A percentile compares a stretch with the other conserved stretches of the same genome.
These are phyloP conservation scores for Plasmodium yoelii DNA, from an alignment of 169 alveolate species.

Conservation along the genomic window DNA sequence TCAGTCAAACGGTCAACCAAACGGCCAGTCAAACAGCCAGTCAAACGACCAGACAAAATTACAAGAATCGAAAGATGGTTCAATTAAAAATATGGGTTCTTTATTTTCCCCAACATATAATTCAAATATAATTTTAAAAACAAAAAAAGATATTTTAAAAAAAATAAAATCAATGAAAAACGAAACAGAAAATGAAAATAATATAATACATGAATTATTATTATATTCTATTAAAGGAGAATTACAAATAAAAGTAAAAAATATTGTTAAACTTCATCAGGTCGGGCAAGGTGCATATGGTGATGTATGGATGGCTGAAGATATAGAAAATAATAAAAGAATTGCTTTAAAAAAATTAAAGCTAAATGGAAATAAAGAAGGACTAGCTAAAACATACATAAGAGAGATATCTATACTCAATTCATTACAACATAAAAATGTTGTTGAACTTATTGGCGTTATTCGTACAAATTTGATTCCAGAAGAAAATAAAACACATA, in stretches of 20 bases:
- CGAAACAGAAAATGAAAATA: slow-evolving; percentile 2
- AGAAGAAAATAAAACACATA: not conserved
- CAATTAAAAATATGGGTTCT: not conserved
- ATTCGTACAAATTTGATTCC: slow-evolving; percentile 81
- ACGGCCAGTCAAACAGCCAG: too few relatives aligned
- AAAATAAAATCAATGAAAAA: not conserved
- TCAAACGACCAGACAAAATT: too few relatives aligned
- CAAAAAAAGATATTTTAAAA: slow-evolving; percentile 4
- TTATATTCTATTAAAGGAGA: slow-evolving; percentile 53
- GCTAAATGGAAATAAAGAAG: slow-evolving; percentile 89
- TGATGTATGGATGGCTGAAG: slow-evolving; percentile 94
- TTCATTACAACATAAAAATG: slow-evolving; percentile 87
- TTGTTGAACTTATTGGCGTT: slow-evolving; percentile 87
- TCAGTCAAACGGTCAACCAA: too few relatives aligned
- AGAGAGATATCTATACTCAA: slow-evolving; percentile 89
- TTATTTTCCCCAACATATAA: not conserved
- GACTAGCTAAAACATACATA: slow-evolving; percentile 91
- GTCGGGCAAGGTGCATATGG: slow-evolving; percentile 94
- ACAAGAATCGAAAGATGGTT: not conserved
- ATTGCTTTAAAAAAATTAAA: slow-evolving; percentile 91
- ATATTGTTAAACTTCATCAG: slow-evolving; percentile 89
- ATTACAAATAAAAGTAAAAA: slow-evolving; percentile 57
- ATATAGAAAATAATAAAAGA: slow-evolving; percentile 82
- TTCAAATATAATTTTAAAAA: not conserved
- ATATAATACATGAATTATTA: slow-evolving; percentile 18